These are phyloP conservation scores for Penicillium pulvis DNA, from an alignment of 495 filamentous ascomycete species.

Conservation along the genomic window DNA sequence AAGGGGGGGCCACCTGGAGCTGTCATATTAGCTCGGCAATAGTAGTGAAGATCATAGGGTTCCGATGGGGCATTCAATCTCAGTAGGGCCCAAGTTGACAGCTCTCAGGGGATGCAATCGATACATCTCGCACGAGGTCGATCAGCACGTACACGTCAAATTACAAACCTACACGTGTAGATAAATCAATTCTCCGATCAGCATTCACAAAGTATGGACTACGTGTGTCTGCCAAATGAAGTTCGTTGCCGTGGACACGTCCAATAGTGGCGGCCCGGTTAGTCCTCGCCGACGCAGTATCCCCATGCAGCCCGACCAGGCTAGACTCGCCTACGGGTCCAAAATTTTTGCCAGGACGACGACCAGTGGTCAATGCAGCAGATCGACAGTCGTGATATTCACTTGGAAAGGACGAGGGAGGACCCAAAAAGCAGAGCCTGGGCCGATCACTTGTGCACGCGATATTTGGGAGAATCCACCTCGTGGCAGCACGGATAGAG, in stretches of 20 bases:
- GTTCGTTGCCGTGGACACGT: not conserved
- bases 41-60: constrained; percentile 3
- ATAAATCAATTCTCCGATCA: constrained; percentile 2
- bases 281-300: not conserved
- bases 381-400: not conserved
- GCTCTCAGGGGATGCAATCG: constrained; percentile 10
- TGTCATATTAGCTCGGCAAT: constrained; percentile 5
- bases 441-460: constrained; percentile 10
- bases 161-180: not conserved
- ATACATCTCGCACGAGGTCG: not conserved
- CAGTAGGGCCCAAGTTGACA: constrained; percentile 18
- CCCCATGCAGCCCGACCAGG: not conserved
- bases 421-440: constrained; percentile 5
- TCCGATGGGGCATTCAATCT: constrained; percentile 10
- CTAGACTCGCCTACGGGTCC: not conserved
- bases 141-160: constrained; percentile 2
- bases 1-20: not conserved
- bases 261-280: not conserved
- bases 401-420: not conserved
- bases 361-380: not conserved
- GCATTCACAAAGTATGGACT: not conserved
- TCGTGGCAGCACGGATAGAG: not conserved
- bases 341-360: not conserved
- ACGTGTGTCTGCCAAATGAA: not conserved
- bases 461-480: constrained; percentile 9